Conservation (phyloP, 257 asterid genomes). For the Fraxinus americana region DNA sequence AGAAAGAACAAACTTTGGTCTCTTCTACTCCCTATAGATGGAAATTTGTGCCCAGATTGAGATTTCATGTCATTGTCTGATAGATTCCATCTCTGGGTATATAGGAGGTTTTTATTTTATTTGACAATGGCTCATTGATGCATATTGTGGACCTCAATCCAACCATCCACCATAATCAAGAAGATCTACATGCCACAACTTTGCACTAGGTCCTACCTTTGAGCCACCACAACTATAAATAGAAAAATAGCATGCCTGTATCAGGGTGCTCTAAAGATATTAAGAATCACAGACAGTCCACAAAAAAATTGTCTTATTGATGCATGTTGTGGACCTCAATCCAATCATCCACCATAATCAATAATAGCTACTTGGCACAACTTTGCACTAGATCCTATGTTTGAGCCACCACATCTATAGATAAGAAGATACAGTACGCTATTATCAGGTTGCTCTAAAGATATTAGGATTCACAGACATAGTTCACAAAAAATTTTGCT, state of each 20-base stretch:
- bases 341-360: background rate
- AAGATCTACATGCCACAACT: background rate
- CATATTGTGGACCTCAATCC: background rate
- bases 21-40: background rate
- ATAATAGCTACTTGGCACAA: background rate
- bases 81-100: background rate
- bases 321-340: background rate
- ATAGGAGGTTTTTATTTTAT: background rate
- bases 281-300: background rate
- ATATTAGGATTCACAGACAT: background rate
- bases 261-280: background rate
- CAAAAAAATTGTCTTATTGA: background rate
- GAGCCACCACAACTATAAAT: background rate
- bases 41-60: background rate
- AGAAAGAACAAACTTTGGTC: background rate
- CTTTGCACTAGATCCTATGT: background rate
- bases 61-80: background rate
- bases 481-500: background rate
- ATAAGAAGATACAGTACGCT: background rate
- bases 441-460: background rate
- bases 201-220: background rate
- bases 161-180: conserved; percentile 1
- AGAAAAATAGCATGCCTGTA: background rate
- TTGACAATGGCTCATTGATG: background rate
- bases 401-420: background rate